Evolutionary conservation across 2,329 filamentous ascomycete genomes (phyloP).

Genomic region (Epichloe hybrida): DNA sequence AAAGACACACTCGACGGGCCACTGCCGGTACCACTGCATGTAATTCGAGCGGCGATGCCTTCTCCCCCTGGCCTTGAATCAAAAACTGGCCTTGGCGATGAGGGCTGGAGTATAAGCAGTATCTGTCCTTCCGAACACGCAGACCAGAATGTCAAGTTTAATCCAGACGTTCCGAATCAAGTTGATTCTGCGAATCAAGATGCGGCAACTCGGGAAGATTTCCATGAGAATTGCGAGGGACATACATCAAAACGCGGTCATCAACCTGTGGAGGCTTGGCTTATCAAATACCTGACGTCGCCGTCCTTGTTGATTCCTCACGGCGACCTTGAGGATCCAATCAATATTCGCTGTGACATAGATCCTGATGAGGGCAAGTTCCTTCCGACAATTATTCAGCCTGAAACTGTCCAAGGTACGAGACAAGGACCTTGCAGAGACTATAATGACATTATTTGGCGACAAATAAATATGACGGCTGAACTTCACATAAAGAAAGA

Average conservation of each 20-base stretch:
- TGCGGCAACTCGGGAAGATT: not conserved
- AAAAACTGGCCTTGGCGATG: not conserved
- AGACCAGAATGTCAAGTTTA: not conserved
- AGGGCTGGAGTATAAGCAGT: not conserved
- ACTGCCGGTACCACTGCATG: not conserved
- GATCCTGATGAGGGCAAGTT: conserved; percentile 23
- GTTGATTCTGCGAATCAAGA: not conserved
- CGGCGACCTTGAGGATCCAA: not conserved
- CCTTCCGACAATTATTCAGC: conserved; percentile 18
- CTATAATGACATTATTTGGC: conserved; percentile 13
- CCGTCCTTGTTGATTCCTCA: not conserved
- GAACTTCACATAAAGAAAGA: conserved; percentile 14
- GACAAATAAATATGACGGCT: conserved; percentile 15
- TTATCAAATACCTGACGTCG: not conserved
- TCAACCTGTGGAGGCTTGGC: not conserved
- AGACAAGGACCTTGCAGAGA: conserved; percentile 3
- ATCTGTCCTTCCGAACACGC: not conserved
- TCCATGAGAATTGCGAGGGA: not conserved
- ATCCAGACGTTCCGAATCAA: not conserved
- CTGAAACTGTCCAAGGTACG: conserved; percentile 14
- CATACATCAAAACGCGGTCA: not conserved
- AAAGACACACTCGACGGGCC: not conserved
- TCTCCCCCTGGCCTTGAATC: not conserved
- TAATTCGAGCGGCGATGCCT: not conserved
- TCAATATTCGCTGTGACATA: conserved; percentile 17